Conservation (phyloP, 768 basidiomycete species). For the Rhodotorula taiwanensis region DNA sequence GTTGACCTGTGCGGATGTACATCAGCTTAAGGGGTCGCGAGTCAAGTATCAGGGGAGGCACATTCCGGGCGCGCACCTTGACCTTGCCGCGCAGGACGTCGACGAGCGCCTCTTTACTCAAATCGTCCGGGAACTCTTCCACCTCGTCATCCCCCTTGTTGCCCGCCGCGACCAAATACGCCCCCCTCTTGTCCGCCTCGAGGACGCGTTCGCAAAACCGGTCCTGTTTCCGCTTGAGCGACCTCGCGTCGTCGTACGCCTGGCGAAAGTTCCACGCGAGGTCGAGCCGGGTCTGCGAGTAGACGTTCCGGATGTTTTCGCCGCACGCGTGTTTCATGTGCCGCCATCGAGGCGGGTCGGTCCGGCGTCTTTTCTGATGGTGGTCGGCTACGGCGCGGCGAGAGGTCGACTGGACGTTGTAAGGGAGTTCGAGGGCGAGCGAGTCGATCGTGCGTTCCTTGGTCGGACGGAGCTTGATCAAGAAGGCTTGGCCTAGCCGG, state of each 20-base stretch:
- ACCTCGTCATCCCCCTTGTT: conserved; percentile 52
- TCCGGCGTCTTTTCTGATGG: no score
- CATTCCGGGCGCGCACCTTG: neutral
- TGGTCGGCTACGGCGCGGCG: no score
- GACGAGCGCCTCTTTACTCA: conserved; percentile 36
- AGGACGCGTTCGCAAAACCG: conserved; percentile 56
- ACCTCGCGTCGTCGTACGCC: conserved; percentile 60
- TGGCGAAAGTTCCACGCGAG: conserved; percentile 26
- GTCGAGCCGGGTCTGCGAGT: conserved; percentile 43
- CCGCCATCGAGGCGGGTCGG: conserved; percentile 42
- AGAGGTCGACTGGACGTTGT: conserved; percentile 47
- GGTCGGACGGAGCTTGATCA: conserved; percentile 68
- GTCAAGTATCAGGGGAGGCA: neutral
- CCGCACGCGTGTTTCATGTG: conserved; percentile 51
- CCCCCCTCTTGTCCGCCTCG: conserved; percentile 49
- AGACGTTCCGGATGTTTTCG: conserved; percentile 24
- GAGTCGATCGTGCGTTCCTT: conserved; percentile 61
- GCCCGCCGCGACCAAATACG: neutral
- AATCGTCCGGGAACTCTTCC: conserved; percentile 58
- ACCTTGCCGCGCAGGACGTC: conserved; percentile 37
- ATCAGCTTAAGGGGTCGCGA: neutral
- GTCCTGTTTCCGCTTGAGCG: conserved; percentile 64
- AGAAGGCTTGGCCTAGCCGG: conserved; percentile 62
- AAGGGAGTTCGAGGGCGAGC: conserved; percentile 68
- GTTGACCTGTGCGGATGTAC: no score